Evolutionary conservation across 257 asterid genomes (phyloP).

Genomic region (Capsicum rhomboideum): DNA sequence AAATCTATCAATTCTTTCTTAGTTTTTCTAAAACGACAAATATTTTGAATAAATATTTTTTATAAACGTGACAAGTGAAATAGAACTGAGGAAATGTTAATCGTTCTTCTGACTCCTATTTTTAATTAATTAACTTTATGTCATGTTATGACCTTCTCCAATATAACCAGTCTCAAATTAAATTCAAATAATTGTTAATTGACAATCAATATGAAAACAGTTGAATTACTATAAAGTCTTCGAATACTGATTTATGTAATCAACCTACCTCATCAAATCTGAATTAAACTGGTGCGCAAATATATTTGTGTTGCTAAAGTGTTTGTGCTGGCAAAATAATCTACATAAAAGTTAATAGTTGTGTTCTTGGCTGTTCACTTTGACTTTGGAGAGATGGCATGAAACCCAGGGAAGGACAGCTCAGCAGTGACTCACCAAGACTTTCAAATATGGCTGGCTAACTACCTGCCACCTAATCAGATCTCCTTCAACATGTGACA

Average conservation of each 20-base stretch:
- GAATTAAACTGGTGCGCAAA: not conserved
- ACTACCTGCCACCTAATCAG: slow-evolving; percentile 15
- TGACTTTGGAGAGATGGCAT: not conserved
- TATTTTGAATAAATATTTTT: too few relatives aligned
- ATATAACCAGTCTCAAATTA: too few relatives aligned
- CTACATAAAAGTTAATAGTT: not conserved
- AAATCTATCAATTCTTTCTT: too few relatives aligned
- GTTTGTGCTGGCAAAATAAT: not conserved
- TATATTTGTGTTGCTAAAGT: not conserved
- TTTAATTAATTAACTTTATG: too few relatives aligned
- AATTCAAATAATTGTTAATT: too few relatives aligned
- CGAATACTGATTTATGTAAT: not conserved
- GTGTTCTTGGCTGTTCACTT: not conserved
- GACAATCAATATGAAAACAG: too few relatives aligned
- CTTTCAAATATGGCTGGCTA: not conserved
- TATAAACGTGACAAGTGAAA: too few relatives aligned
- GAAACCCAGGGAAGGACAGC: not conserved
- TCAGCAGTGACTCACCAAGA: not conserved
- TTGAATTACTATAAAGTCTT: too few relatives aligned
- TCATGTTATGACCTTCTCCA: too few relatives aligned
- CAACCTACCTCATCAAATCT: not conserved
- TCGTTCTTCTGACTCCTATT: too few relatives aligned
- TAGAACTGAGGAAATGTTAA: too few relatives aligned
- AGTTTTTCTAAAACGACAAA: too few relatives aligned
- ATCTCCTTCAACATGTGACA: slow-evolving; percentile 18